Evolutionary conservation across 2,329 filamentous ascomycete species (phyloP).

Genomic region (Talaromyces sp.): DNA sequence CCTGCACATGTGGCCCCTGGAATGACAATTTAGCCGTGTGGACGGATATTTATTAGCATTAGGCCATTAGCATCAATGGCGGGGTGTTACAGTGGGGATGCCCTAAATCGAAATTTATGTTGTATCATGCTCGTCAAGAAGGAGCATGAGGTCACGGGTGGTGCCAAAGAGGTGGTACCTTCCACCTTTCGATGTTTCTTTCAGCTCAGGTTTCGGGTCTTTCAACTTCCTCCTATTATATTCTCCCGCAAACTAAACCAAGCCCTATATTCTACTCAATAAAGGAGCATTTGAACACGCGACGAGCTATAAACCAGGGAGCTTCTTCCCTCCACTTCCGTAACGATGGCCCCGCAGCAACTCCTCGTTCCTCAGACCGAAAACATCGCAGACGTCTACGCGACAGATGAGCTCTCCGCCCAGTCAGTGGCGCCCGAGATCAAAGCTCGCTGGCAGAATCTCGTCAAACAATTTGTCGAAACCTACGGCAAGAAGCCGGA

Average conservation of each 20-base stretch:
- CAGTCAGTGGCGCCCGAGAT: constrained; percentile 64
- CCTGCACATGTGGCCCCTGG: background rate
- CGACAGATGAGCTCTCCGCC: constrained; percentile 71
- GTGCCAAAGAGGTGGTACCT: background rate
- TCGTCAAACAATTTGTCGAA: constrained; percentile 67
- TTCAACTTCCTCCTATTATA: background rate
- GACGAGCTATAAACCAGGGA: background rate
- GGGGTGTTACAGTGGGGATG: constrained; percentile 6
- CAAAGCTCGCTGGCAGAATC: constrained; percentile 67
- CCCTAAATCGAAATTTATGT: background rate
- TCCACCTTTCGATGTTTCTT: background rate
- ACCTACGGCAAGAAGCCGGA: constrained; percentile 67
- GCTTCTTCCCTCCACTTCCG: constrained; percentile 17
- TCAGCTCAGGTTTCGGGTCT: background rate
- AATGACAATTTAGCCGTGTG: background rate
- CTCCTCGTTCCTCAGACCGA: constrained; percentile 66
- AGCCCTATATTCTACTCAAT: no score
- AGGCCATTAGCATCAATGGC: background rate
- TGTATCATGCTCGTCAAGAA: background rate
- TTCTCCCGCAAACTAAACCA: background rate
- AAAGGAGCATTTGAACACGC: background rate
- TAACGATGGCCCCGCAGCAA: constrained; percentile 41
- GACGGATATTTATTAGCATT: background rate
- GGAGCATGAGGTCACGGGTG: constrained; percentile 7
- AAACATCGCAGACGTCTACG: constrained; percentile 79